Conservation (phyloP, 1,284 basidiomycete species). For the Crucibulum parvulum region DNA sequence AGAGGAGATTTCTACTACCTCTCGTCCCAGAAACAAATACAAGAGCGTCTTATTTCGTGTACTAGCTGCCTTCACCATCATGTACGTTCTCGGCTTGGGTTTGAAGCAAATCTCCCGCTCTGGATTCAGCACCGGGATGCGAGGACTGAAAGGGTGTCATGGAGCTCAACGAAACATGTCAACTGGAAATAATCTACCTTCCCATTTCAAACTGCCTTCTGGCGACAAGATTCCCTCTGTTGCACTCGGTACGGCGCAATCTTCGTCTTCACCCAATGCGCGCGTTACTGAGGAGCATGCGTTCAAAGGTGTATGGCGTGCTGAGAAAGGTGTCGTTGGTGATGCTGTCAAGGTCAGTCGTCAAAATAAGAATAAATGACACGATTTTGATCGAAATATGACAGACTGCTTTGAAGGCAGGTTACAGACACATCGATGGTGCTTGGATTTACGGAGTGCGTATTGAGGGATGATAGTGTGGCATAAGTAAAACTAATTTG, state of each 20-base stretch:
- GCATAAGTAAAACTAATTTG: no score
- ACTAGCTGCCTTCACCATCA: conserved; percentile 10
- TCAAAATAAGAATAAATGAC: neutral
- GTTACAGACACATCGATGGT: conserved; percentile 81
- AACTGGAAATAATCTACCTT: conserved; percentile 39
- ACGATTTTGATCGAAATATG: conserved; percentile 4
- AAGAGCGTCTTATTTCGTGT: conserved; percentile 11
- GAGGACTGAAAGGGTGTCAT: neutral
- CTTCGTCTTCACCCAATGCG: neutral
- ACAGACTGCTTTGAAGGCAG: conserved; percentile 59
- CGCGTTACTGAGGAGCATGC: conserved; percentile 16
- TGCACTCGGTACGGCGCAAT: conserved; percentile 53
- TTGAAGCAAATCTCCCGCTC: conserved; percentile 5
- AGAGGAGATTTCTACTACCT: neutral
- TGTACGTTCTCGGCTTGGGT: conserved; percentile 10
- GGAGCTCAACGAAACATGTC: conserved; percentile 11
- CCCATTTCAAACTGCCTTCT: conserved; percentile 60
- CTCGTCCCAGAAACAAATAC: neutral
- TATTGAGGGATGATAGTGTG: neutral
- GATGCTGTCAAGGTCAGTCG: conserved; percentile 58
- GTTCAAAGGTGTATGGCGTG: conserved; percentile 64
- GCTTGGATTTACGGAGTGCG: conserved; percentile 72
- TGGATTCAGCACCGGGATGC: conserved; percentile 5
- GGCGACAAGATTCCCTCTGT: conserved; percentile 69
- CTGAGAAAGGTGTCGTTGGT: conserved; percentile 60